These are phyloP conservation scores for Chaetomiaceae sp. DNA, from an alignment of 2,329 filamentous ascomycete species.

Conservation along the genomic window DNA sequence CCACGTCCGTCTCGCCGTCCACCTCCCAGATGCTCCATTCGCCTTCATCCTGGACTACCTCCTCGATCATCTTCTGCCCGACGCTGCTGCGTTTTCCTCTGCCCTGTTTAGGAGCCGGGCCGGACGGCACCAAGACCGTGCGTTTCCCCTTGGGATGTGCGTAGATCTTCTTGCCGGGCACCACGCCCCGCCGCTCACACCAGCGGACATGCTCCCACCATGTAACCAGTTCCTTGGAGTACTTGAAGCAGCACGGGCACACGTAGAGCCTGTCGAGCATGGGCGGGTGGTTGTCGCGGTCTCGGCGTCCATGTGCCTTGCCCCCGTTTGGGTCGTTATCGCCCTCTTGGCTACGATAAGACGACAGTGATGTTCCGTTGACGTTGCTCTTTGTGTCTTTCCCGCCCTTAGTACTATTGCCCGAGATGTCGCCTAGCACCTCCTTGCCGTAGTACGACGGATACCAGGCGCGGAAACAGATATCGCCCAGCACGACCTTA, in stretches of 20 bases:
- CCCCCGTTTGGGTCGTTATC: constrained; percentile 28
- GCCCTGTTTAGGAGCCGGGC: constrained; percentile 30
- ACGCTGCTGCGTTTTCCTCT: constrained; percentile 35
- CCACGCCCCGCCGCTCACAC: constrained; percentile 47
- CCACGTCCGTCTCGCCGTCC: constrained; percentile 79
- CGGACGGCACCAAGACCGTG: constrained; percentile 33
- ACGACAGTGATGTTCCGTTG: neutral
- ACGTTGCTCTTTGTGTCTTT: constrained; percentile 13
- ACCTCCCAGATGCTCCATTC: constrained; percentile 88
- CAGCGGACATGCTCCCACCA: constrained; percentile 55
- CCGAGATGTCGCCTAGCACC: constrained; percentile 47
- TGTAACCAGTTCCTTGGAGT: constrained; percentile 60
- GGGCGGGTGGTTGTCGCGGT: constrained; percentile 30
- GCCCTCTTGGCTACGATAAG: constrained; percentile 11
- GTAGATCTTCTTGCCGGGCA: constrained; percentile 73
- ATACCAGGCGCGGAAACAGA: constrained; percentile 87
- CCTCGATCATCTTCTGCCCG: constrained; percentile 37
- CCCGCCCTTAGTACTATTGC: constrained; percentile 24
- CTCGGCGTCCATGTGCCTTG: constrained; percentile 28
- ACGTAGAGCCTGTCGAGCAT: constrained; percentile 71
- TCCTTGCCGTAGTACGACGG: constrained; percentile 84
- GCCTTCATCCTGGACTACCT: constrained; percentile 53
- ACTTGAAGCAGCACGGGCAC: constrained; percentile 92
- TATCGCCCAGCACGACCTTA: constrained; percentile 77
- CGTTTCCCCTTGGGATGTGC: constrained; percentile 48